Percentiles rank a stretch among this genome's conserved stretches.
Conservation (phyloP, 805 yeast genomes). For the Candida krabiensis region DNA sequence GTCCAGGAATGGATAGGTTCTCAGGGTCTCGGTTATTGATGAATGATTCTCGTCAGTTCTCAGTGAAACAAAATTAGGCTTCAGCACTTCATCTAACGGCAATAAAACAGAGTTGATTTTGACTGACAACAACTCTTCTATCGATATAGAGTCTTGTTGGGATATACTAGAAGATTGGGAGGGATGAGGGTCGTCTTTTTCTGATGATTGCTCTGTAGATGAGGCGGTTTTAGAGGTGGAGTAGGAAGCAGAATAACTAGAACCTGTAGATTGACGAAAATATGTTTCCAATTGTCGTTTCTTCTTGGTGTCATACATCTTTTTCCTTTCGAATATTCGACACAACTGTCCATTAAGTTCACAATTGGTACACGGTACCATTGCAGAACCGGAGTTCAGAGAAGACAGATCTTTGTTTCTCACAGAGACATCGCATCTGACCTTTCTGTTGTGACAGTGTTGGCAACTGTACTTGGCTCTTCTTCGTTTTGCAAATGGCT, state of each 20-base stretch:
- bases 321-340: constrained; percentile 13
- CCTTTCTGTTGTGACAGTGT: constrained; percentile 70
- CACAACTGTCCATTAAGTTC: constrained; percentile 11
- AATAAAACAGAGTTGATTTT: constrained; percentile 1
- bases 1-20: constrained; percentile 5
- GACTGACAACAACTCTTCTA: constrained; percentile 1
- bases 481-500: constrained; percentile 38
- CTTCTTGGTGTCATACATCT: constrained; percentile 16
- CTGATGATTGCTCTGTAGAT: neutral
- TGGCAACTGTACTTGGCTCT: constrained; percentile 68
- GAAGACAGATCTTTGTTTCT: constrained; percentile 69
- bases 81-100: constrained; percentile 1
- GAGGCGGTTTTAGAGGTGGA: neutral
- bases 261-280: neutral
- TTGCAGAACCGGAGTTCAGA: constrained; percentile 58
- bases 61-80: constrained; percentile 3
- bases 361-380: constrained; percentile 17
- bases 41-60: constrained; percentile 3
- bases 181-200: constrained; percentile 1
- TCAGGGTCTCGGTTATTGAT: constrained; percentile 3
- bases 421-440: constrained; percentile 65
- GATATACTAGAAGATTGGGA: neutral
- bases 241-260: neutral
- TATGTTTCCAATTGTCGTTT: constrained; percentile 4
- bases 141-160: neutral